Percentiles rank a stretch among this genome's conserved stretches.
Conservation (phyloP, 2,329 filamentous ascomycete species). For the Sporothrix schenckii region DNA sequence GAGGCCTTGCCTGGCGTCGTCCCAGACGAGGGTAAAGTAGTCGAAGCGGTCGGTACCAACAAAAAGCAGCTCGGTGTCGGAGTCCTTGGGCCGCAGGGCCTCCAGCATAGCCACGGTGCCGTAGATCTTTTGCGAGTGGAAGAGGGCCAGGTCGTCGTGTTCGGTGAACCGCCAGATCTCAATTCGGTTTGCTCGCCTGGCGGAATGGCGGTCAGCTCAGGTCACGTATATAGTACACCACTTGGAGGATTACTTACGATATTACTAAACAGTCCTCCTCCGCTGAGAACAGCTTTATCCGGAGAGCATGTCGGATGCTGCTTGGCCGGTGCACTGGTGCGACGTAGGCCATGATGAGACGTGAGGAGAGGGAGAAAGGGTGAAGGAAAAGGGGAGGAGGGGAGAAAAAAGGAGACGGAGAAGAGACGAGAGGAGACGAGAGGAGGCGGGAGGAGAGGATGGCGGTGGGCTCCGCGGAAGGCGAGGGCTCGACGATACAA, state of each 20-base stretch:
- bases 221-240: not conserved
- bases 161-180: slow-evolving; percentile 76
- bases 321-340: slow-evolving; percentile 91
- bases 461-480: slow-evolving; percentile 4
- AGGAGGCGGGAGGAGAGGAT: not conserved
- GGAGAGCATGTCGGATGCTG: slow-evolving; percentile 86
- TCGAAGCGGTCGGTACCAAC: slow-evolving; percentile 86
- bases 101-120: slow-evolving; percentile 86
- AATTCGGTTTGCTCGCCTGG: slow-evolving; percentile 79
- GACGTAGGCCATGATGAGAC: slow-evolving; percentile 78
- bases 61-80: slow-evolving; percentile 81
- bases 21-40: slow-evolving; percentile 90
- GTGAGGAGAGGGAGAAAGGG: too few relatives aligned
- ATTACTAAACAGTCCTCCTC: slow-evolving; percentile 82
- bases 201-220: slow-evolving; percentile 40
- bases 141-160: slow-evolving; percentile 67
- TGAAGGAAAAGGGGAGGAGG: not conserved
- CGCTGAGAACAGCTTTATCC: slow-evolving; percentile 71
- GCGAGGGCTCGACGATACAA: not conserved
- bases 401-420: too few relatives aligned
- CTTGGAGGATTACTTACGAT: slow-evolving; percentile 64
- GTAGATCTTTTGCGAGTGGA: slow-evolving; percentile 72
- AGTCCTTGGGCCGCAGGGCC: slow-evolving; percentile 73
- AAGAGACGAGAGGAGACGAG: too few relatives aligned
- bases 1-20: slow-evolving; percentile 57